These are phyloP conservation scores for Alternaria burnsii DNA, from an alignment of 2,329 filamentous ascomycete genomes.

Conservation along the genomic window DNA sequence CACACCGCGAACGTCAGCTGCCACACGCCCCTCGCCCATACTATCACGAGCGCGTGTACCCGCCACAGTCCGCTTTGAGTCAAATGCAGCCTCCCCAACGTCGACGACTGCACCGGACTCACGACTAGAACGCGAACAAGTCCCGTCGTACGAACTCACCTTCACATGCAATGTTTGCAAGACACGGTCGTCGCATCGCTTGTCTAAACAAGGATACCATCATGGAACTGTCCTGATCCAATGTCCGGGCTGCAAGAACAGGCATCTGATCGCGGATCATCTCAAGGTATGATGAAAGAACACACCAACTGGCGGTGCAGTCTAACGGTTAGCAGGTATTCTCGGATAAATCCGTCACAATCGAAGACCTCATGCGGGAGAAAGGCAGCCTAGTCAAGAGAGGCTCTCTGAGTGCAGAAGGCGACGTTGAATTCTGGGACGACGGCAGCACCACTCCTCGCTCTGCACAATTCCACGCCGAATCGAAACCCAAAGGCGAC, in stretches of 20 bases:
- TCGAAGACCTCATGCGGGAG: conserved; percentile 80
- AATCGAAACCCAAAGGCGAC: conserved; percentile 36
- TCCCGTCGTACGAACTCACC: conserved; percentile 82
- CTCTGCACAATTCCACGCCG: conserved; percentile 45
- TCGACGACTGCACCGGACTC: conserved; percentile 45
- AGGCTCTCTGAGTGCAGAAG: conserved; percentile 75
- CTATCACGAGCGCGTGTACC: conserved; percentile 20
- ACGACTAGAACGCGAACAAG: conserved; percentile 49
- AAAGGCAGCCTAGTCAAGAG: conserved; percentile 78
- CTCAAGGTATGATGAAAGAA: conserved; percentile 62
- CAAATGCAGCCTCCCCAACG: conserved; percentile 33
- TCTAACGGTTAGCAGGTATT: conserved; percentile 66
- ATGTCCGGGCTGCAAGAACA: conserved; percentile 84
- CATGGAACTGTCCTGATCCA: conserved; percentile 86
- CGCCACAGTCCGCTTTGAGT: conserved; percentile 35
- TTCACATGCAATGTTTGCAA: conserved; percentile 93
- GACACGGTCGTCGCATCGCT: conserved; percentile 78
- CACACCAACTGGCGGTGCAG: neutral
- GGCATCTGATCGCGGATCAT: conserved; percentile 93
- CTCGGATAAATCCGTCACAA: conserved; percentile 71
- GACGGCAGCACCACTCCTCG: conserved; percentile 63
- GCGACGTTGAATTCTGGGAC: conserved; percentile 93
- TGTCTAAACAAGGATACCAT: conserved; percentile 96
- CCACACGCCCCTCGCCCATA: conserved; percentile 26
- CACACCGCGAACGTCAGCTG: conserved; percentile 39